Conservation (phyloP, 805 yeast genomes). For the Torulaspora indica region DNA sequence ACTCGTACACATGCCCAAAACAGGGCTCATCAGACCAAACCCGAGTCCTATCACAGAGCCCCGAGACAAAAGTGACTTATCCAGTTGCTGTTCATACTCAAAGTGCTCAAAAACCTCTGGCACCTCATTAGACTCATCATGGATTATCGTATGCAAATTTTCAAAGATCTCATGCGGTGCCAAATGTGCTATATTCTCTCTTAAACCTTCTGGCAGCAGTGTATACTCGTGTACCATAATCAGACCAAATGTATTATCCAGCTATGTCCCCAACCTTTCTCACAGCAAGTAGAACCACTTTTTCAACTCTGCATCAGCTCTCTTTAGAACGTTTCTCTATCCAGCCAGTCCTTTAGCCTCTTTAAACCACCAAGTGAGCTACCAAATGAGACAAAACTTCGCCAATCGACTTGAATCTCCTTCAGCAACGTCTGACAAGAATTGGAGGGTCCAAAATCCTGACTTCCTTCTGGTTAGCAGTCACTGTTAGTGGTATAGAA, state of each 20-base stretch:
- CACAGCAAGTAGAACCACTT: not conserved
- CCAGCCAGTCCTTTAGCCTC: not conserved
- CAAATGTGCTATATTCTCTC: conserved; percentile 22
- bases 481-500: not conserved
- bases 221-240: conserved; percentile 24
- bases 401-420: not conserved
- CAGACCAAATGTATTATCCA: not conserved
- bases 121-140: conserved; percentile 43
- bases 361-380: not conserved
- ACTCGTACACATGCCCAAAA: conserved; percentile 70
- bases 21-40: conserved; percentile 77
- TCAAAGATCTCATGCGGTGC: conserved; percentile 28
- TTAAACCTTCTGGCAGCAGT: conserved; percentile 21
- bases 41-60: conserved; percentile 73
- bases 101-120: conserved; percentile 62
- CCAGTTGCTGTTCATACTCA: conserved; percentile 67
- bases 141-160: conserved; percentile 30
- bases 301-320: not conserved
- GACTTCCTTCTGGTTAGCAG: not conserved
- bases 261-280: not conserved
- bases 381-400: not conserved
- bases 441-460: too few relatives aligned
- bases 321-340: not conserved
- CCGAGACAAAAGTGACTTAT: conserved; percentile 57
- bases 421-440: not conserved